These are phyloP conservation scores for Leucosporidium creatinivorum DNA, from an alignment of 768 basidiomycete species.

Conservation along the genomic window DNA sequence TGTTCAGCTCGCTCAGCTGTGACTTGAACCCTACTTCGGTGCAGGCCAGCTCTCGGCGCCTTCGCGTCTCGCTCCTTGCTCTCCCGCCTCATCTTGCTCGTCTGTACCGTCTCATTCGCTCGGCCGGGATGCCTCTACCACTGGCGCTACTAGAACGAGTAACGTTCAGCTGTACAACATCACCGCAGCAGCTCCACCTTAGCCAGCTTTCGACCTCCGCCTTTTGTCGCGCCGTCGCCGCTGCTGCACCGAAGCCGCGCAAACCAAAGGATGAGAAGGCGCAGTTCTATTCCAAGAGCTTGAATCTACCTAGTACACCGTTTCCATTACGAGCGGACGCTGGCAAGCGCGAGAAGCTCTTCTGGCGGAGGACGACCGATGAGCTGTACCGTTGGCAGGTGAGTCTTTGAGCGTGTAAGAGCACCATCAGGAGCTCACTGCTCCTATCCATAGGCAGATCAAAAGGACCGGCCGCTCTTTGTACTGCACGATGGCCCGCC, in stretches of 20 bases:
- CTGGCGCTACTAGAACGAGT: too few relatives aligned
- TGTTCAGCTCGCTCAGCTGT: too few relatives aligned
- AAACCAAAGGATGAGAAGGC: slow-evolving; percentile 15
- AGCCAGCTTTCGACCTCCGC: too few relatives aligned
- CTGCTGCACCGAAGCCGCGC: background rate
- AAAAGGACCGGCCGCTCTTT: slow-evolving; percentile 61
- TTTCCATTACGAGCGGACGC: slow-evolving; percentile 69
- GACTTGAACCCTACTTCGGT: too few relatives aligned
- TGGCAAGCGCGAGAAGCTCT: slow-evolving; percentile 54
- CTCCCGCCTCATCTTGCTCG: too few relatives aligned
- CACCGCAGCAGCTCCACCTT: too few relatives aligned
- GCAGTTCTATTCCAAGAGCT: slow-evolving; percentile 52
- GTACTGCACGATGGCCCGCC: slow-evolving; percentile 94
- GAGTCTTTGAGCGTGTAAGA: slow-evolving; percentile 3
- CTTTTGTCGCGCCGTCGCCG: too few relatives aligned
- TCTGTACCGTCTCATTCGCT: too few relatives aligned
- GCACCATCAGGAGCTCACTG: background rate
- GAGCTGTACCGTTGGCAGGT: slow-evolving; percentile 59
- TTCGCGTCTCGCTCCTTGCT: too few relatives aligned
- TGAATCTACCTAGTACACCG: slow-evolving; percentile 71
- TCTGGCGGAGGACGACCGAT: slow-evolving; percentile 59
- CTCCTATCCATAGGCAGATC: slow-evolving; percentile 50
- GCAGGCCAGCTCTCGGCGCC: too few relatives aligned
- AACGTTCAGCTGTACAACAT: too few relatives aligned
- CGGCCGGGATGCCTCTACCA: too few relatives aligned